Base-by-base conservation (phyloP, 2,329 filamentous ascomycete species). In the Talaromyces sp. region DNA sequence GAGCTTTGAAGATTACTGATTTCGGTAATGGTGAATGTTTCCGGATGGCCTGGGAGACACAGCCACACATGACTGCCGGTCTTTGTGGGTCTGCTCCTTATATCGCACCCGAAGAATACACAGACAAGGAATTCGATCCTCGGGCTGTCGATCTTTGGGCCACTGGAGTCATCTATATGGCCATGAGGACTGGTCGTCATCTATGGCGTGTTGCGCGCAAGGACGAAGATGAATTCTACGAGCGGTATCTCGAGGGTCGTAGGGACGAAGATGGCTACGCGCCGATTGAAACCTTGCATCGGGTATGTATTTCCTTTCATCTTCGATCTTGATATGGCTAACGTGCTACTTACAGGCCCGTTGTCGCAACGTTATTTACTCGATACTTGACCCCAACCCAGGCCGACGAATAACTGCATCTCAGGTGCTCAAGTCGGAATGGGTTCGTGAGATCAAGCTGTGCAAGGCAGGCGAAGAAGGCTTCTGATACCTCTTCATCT, bases 11-110 rank as follows among this genome's bases (percentile, higher is more conserved):
- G 73, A 99, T 99, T 67, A 98, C 95, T 31, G 95, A 99, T 75
- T 99, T 99, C 70, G 95, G 95, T 66, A 99, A 99, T 70, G 95
- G 95, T 71, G 95, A 99, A 77, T 99, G 95, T 77, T 99, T 99
- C 84, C 89, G 95, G 62, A 98, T 98, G 93, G 95, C 95, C 1
- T 99, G 95, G 95, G 95, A 99, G 77, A 95, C 92, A 60, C 93
- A 98, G 76, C 90, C 95, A 21, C 95, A 98, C 77, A 97, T 98
- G 93, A 96, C 96, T 3, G 93, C 92, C 44, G 95, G 95, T 48
- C 86, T 99, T 12, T 99, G 95, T 76, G 95, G 95, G 44, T 97
- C 93, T 14, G 95, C 93, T 23, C 95, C 95, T 0, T 99, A 99
- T 73, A 99, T 99, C 69, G 91, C 95, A 1, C 95, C 95, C 0